Evolutionary conservation across 2,329 filamentous ascomycete genomes (phyloP), one percentile per base, ranked within the genome.

Genomic region (Macrophomina tecta): DNA sequence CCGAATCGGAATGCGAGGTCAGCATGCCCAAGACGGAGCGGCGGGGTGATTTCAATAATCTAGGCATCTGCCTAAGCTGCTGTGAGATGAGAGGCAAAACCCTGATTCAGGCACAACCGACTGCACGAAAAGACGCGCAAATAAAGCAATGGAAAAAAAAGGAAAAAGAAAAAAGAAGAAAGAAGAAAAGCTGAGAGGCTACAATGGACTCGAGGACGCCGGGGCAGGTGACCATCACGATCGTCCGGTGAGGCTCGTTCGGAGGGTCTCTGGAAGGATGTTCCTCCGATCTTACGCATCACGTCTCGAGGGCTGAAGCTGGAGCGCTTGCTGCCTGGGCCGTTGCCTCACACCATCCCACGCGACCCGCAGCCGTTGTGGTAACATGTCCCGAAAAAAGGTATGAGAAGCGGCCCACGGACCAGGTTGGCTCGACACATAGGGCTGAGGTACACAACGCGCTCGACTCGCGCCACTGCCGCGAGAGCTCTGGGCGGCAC

Each of bases 21-120:
- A 61, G 56, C 56, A 30, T 46, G 40, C 8, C 28, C 40, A 60
- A 16, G 56, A 48, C 40, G 38, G 40, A 28, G 40, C 11, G 23
- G 42, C 40, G 40, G 56, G 48, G 28, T 6, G 56, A 23, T 12
- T 46, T 46, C 42, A 5, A 40, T 40, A 46, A 5, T 30, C 56
- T 28, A 30, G 55, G 11, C 56, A 40, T 61, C 56, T 61, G 56
- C 56, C 56, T 61, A 61, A 61, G 56, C 56, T 61, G 56, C 56
- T 60, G 56, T 61, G 40, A 61, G 56, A 61, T 48, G 56, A 61
- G 55, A 32, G 40, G 56, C 56, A 46, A 61, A 61, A 61, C 5
- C 32, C 40, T 61, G 30, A 36, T 18, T 61, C 56, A 48, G 42
- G 56, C 30, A 46, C 18, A 32, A 16, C n/a, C 14, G 38, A 12